Evolutionary conservation across 75 land plant genomes (phyloP), one percentile per base, ranked within the genome.

Genomic region (Gnetum montanum): DNA sequence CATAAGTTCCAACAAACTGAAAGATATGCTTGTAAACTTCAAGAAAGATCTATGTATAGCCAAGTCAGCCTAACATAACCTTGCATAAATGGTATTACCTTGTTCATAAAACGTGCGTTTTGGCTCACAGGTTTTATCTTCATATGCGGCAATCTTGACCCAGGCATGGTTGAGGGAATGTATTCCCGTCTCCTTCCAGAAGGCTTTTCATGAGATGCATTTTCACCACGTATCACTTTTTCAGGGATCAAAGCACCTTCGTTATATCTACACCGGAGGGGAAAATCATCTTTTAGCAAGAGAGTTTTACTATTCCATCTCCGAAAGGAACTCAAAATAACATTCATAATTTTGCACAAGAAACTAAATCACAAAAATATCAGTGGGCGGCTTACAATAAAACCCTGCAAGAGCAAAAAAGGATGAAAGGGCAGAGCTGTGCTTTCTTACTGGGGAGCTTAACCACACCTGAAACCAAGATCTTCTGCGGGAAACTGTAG

Each of bases 401-500:
- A n/a, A n/a, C n/a, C n/a, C n/a, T n/a, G n/a, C n/a, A n/a, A n/a
- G n/a, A n/a, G n/a, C n/a, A n/a, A n/a, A n/a, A n/a, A n/a, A n/a
- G n/a, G n/a, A n/a, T n/a, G n/a, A n/a, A n/a, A n/a, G n/a, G n/a
- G n/a, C n/a, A n/a, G n/a, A 41, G 28, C n/a, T 48, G 25, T 26
- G 0, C 50, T 48, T 47, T 48, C 15, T 48, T 8, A 48, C 50
- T 48, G 4, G 4, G 8, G n/a, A n/a, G n/a, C n/a, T n/a, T n/a
- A n/a, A 58, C 11, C 3, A 20, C 29, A 74, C 99, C 97, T 90
- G 71, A 95, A 95, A 49, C 90, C 96, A 69, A 94, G 88, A 72
- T 94, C 98, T 58, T 90, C 96, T 23, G 97, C 87, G 31, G 98
- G 98, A 59, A 94, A 94, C 60, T 94, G 98, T 8, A 94, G 79